phyloP scores from a whole-genome alignment of 805 yeast species.

The Saturnispora silvae region DNA sequence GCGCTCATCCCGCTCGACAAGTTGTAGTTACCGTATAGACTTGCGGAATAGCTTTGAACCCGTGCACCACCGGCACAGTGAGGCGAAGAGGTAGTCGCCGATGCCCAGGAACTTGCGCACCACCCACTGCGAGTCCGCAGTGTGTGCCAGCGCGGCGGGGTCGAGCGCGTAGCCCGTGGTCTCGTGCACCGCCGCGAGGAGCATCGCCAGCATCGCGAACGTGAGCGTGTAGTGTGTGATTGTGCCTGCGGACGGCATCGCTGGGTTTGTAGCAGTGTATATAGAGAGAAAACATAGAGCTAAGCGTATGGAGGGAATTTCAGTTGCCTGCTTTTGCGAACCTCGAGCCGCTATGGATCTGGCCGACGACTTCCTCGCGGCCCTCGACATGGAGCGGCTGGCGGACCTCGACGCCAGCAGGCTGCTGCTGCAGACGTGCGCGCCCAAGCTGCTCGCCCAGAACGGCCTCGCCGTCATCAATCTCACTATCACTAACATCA shows the following conservation, averaged over 20 bases:
- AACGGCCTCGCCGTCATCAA: slow-evolving; percentile 72
- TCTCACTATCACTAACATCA: slow-evolving; percentile 44
- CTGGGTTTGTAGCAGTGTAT: neutral
- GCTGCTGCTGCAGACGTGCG: slow-evolving; percentile 32
- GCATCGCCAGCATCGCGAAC: slow-evolving; percentile 64
- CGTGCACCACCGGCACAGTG: slow-evolving; percentile 34
- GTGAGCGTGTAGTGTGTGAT: slow-evolving; percentile 67
- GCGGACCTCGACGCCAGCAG: slow-evolving; percentile 43
- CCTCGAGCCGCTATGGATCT: too few relatives aligned
- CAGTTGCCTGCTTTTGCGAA: too few relatives aligned
- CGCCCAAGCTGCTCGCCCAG: slow-evolving; percentile 57
- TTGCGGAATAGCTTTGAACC: slow-evolving; percentile 36
- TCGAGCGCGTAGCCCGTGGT: slow-evolving; percentile 55
- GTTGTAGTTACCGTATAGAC: neutral
- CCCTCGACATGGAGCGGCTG: slow-evolving; percentile 31
- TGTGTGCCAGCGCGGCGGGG: slow-evolving; percentile 30
- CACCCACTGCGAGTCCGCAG: slow-evolving; percentile 31
- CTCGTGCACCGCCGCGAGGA: slow-evolving; percentile 77
- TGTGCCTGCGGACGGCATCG: slow-evolving; percentile 36
- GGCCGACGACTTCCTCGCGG: too few relatives aligned
- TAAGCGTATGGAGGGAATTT: too few relatives aligned
- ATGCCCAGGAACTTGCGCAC: slow-evolving; percentile 42
- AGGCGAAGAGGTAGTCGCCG: slow-evolving; percentile 53
- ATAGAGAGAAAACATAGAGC: too few relatives aligned
- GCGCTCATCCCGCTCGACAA: slow-evolving; percentile 75